Evolutionary conservation across 176 grass and related monocot genomes (phyloP), one percentile per base, ranked within the genome.

Genomic region (Canna indica): DNA sequence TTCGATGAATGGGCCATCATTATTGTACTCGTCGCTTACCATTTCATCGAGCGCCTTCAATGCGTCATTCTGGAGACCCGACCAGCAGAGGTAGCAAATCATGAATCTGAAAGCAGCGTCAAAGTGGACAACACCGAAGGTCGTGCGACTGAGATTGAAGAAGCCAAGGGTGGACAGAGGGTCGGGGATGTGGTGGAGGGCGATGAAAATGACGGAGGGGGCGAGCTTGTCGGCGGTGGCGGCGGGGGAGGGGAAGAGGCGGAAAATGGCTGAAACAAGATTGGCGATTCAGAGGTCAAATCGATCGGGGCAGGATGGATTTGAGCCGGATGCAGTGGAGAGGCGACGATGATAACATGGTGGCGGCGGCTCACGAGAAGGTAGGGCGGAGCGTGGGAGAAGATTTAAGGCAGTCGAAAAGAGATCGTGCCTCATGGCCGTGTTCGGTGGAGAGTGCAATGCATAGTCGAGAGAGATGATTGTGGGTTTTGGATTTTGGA

Each of bases 21-120:
- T 78, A 3, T 22, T 47, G 80, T 80, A 78, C 33, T 36, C 41
- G 5, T 79, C 68, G 38, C 30, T 73, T 15, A 68, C 75, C 94
- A 99, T 99, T 93, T 87, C 76, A 13, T 99, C 86, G 75, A 93
- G 93, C 89, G 88, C 70, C 26, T 82, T 84, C 39, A 93, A 72
- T 38, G 86, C 86, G 60, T 90, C 77, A 0, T n/a, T 32, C 26
- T 90, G 87, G 22, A 74, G 82, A 18, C 82, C 75, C 4, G 82
- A 79, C 16, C 50, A 64, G 36, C 83, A 84, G 38, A 99, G 9
- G 11, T 48, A 59, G 16, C 5, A 44, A 24, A 93, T 76, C n/a
- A 90, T 27, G 47, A 87, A 77, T 60, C 30, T 67, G 75, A 83
- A 97, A 5, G 84, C 80, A 1, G 69, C 36, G 54, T 67, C 62